Base-by-base conservation (phyloP, 2,329 filamentous ascomycete species). In the Thermoascus crustaceus region DNA sequence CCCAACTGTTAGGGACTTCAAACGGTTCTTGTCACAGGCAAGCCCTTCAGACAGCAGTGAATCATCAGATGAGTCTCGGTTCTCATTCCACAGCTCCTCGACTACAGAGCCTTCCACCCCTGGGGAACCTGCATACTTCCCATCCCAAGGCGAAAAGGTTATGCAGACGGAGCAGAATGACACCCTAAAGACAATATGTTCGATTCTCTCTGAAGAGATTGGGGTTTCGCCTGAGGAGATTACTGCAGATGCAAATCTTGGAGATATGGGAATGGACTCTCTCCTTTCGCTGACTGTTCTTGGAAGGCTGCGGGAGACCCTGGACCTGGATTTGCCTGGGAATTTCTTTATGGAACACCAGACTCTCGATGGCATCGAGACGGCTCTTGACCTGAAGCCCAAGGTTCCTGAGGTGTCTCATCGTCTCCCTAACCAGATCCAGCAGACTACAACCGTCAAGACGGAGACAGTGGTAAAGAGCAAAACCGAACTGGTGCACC, bases 1-100 rank as follows among this genome's bases (percentile, higher is more conserved):
- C 39, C 66, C 73, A 2, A 76, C 73, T 7, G 70, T 78, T 38
- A 73, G 73, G 22, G 72, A 73, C 43, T 69, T 78, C 64, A 77
- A 76, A 62, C 68, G 67, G 42, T 68, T 74, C 52, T 67, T 78
- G 43, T 38, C 44, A 2, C 52, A 58, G 29, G 49, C 55, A 35
- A 50, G 51, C 14, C 53, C 61, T 8, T 48, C 48, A 14, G 55
- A 59, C 14, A 52, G 39, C 36, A 52, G 50, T 17, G 55, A 56
- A 34, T 56, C 52, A 1, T 43, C 41, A 42, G 50, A 32, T 52
- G 55, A 55, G 5, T 47, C 51, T 5, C 53, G 50, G 3, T 54
- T 49, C 24, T 50, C 56, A 4, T 50, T 50, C 26, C 43, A 42
- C 17, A 41, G 37, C 17, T 44, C 42, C 6, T 55, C 52, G 0